Evolutionary conservation across 108 stramenopile genomes (phyloP), one percentile per base, ranked within the genome.

Genomic region (Cyclostephanos tholiformis): DNA sequence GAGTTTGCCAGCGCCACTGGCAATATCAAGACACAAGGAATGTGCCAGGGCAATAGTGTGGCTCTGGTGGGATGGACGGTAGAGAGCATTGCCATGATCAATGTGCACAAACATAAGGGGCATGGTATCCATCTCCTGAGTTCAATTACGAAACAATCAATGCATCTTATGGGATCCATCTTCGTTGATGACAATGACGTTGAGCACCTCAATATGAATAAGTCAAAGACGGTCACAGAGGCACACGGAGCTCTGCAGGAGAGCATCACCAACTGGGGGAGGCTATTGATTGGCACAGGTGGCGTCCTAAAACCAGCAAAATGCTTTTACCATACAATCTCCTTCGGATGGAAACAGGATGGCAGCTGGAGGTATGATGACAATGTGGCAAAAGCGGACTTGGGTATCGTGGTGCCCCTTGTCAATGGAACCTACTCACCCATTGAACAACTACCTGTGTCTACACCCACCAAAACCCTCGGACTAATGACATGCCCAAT

Each of bases 251-350:
- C n/a, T n/a, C 6, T 60, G 2, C 68, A 69, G 56, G 56, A 56
- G n/a, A 41, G 39, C 27, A 39, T 69, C 5, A 4, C 5, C 7
- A 69, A 35, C 22, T 72, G 71, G 71, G 71, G 71, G 3, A 17
- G 25, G 11, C 13, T 62, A 10, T 25, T 72, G 20, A 59, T 72
- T 10, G 71, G 61, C 0, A 39, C 71, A 2, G 71, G 71, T 2
- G 71, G 71, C 2, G 41, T 61, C 9, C 23, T 59, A 9, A 72
- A 72, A 46, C 59, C 72, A 0, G 2, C 11, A n/a, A 65, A 65
- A 65, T 65, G 64, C 17, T 65, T 65, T 17, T 65, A 41, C 44
- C 52, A 64, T 16, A 63, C 65, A 14, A 73, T 73, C 0, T 51
- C 49, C 11, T 73, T 73, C 63, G 0, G 2, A 5, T 73, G 62